These are phyloP conservation scores for Pisolithus microcarpus DNA, from an alignment of 768 basidiomycete genomes.

Conservation along the genomic window DNA sequence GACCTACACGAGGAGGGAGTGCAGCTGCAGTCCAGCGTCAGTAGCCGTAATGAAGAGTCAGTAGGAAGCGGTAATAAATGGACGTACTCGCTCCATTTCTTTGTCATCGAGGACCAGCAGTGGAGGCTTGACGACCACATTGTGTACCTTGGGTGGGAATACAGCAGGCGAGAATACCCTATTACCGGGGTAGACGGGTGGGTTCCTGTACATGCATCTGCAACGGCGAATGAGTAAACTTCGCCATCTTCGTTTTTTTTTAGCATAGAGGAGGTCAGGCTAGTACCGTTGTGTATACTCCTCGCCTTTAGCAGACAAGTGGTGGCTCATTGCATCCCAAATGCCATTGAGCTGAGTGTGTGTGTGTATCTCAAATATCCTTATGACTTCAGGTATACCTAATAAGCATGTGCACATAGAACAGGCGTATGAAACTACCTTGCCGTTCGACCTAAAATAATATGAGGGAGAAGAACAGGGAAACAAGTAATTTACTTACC, in stretches of 20 bases:
- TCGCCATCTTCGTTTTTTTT: not conserved
- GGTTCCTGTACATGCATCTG: constrained; percentile 42
- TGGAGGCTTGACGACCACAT: too few relatives aligned
- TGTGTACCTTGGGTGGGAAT: constrained; percentile 37
- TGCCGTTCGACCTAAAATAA: constrained; percentile 31
- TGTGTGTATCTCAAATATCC: constrained; percentile 45
- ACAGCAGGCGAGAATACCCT: constrained; percentile 42
- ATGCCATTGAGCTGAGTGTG: constrained; percentile 41
- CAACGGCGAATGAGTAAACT: not conserved
- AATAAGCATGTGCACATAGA: too few relatives aligned
- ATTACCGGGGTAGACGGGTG: constrained; percentile 27
- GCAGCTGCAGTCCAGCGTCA: constrained; percentile 32
- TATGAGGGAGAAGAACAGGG: not conserved
- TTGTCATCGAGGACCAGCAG: constrained; percentile 37
- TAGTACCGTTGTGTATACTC: constrained; percentile 47
- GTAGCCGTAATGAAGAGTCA: not conserved
- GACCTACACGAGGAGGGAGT: constrained; percentile 52
- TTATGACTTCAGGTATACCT: too few relatives aligned
- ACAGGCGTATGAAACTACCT: too few relatives aligned
- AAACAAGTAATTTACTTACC: constrained; percentile 14
- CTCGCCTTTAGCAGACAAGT: constrained; percentile 37
- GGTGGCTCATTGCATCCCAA: constrained; percentile 41
- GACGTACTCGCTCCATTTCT: constrained; percentile 40
- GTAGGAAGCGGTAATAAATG: not conserved
- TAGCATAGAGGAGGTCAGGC: not conserved